Base-by-base conservation (phyloP, 2,329 filamentous ascomycete genomes). In the Diaporthe sp. region DNA sequence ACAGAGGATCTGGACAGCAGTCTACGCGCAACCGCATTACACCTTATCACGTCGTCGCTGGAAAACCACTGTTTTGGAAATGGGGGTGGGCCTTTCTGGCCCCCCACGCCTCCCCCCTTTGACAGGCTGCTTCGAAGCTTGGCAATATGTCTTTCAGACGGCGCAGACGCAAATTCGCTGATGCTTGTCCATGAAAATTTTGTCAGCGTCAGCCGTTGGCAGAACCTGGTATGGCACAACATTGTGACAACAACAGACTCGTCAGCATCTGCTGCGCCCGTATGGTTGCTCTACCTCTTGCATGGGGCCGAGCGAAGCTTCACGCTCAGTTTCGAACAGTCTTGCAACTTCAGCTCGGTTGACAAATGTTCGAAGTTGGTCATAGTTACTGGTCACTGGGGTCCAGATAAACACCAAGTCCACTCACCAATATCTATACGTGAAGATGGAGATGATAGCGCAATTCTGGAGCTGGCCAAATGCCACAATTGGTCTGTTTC, bases 181-280 rank as follows among this genome's bases (percentile, higher is more conserved):
- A 13, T 71, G 7, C 38, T 2, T 2, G 1, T 7, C 38, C 2
- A 0, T 3, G n/a, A 15, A 28, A 0, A 0, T 4, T 4, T 4
- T 12, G 2, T 7, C 13, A 19, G 28, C 28, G 3, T 52, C 0
- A 64, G 28, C 10, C 2, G 61, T 10, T 72, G 69, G 69, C 69
- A 72, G 45, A 33, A 64, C 10, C n/a, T 54, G 19, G n/a, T 72
- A 13, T 72, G 69, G 69, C 0, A 25, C 13, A 25, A 17, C 42
- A 72, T 64, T 9, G 5, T 40, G 28, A 1, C 50, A 8, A 30
- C 22, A 33, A 4, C 2, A 25, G 6, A 2, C 0, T 25, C 42
- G 12, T n/a, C 4, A 6, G 15, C 12, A 38, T 61, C 42, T 17
- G 6, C 22, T 1, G 52, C n/a, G 22, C 55, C 30, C 2, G n/a